These are phyloP conservation scores for Gillenia trifoliata DNA, from an alignment of 306 rosid genomes.

Conservation along the genomic window DNA sequence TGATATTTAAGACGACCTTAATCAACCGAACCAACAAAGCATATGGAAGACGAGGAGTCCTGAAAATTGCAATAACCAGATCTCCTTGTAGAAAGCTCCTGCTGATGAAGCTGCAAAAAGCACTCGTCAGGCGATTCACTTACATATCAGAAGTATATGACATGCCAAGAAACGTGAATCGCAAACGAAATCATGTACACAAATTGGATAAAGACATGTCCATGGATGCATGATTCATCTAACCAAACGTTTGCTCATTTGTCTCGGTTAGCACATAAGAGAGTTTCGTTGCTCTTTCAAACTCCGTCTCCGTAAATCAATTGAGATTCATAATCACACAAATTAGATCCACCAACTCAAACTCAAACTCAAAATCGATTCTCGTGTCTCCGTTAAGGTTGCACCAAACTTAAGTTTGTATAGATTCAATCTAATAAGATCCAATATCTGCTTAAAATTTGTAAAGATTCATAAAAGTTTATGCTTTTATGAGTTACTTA, in stretches of 20 bases:
- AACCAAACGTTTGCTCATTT: neutral
- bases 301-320: neutral
- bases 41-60: conserved; percentile 21
- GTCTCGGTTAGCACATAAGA: neutral
- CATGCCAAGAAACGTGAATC: neutral
- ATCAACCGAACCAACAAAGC: conserved; percentile 23
- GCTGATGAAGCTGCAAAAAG: conserved; percentile 51
- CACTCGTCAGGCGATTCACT: neutral
- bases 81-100: conserved; percentile 25
- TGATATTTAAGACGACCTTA: conserved; percentile 7
- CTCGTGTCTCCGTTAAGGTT: neutral
- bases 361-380: neutral
- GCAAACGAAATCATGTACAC: neutral
- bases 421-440: neutral
- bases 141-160: neutral
- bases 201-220: neutral
- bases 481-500: neutral
- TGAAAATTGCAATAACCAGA: conserved; percentile 35
- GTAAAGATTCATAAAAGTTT: neutral
- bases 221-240: neutral
- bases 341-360: neutral
- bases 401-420: neutral
- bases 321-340: neutral
- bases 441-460: neutral
- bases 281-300: neutral